Base-by-base conservation (phyloP, 2,329 filamentous ascomycete genomes). In the Nemania diffusa region DNA sequence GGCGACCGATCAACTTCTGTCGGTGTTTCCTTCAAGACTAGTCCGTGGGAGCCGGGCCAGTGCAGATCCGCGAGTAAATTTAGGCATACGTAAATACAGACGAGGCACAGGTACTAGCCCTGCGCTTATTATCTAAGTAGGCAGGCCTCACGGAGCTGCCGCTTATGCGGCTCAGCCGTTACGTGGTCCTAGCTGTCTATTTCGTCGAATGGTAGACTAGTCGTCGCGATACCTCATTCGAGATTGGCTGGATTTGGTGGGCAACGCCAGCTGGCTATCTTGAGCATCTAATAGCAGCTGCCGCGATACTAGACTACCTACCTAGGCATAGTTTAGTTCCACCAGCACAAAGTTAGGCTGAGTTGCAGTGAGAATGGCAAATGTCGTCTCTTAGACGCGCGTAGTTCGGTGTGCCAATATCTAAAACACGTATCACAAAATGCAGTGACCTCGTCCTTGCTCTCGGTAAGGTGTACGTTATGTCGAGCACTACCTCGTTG, bases 1-100 rank as follows among this genome's bases (percentile, higher is more conserved):
- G 58, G 57, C 66, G 40, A 50, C 50, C 50, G 51, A 34, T 29
- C 44, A 48, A 24, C 13, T 13, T 44, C 22, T 59, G 24, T 66
- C 62, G 58, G 63, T 66, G 17, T 62, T 58, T 68, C 46, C 58
- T 62, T 59, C 44, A 27, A 68, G 62, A 68, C 62, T 51, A 60
- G 55, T 13, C 44, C 46, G 44, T 52, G 50, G n/a, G 42, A 48
- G 27, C 29, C 46, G 17, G 57, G 15, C 44, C 50, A 42, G 57
- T 20, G 29, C 51, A 48, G 64, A 40, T 22, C 24, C 51, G n/a
- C 48, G 51, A 20, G 34, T 46, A 15, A 58, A 29, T 26, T 20
- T 11, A 17, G 20, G n/a, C 24, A 34, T 42, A 61, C 37, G 26
- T 32, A 22, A n/a, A 50, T 40, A 24, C 8, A 34, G 15, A 13